Base-by-base conservation (phyloP, 1,284 basidiomycete species). In the Pseudozyma tsukubaensis region DNA sequence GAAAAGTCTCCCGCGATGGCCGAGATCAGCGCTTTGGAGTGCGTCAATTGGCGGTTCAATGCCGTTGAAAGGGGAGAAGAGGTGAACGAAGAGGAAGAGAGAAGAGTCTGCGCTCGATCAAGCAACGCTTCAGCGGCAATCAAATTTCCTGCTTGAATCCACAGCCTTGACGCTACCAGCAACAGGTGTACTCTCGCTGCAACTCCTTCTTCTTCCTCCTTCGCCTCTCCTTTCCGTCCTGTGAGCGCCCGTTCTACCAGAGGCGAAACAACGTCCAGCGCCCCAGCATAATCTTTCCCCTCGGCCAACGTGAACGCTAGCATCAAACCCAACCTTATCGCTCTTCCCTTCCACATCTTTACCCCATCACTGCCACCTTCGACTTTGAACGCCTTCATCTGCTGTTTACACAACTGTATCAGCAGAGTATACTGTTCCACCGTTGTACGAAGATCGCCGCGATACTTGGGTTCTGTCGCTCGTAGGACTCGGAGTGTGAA, bases 401-500 rank as follows among this genome's bases (percentile, higher is more conserved):
- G 29, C 8, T n/a, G 16, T 40, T 59, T 69, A 21, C 67, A 70
- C 13, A 52, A 5, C 12, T 48, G 44, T 1, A 64, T 39, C 34
- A 70, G 12, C 6, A 52, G 9, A n/a, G 50, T 53, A 21, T 60
- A 63, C 42, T 62, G 54, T 44, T 66, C 57, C 5, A 66, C 0
- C 13, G 50, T 49, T n/a, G 37, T 39, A 12, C 56, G 8, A 2
- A 50, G 4, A 21, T 66, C 63, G 1, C 68, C 57, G 40, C 61
- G 48, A 6, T 5, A 64, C 32, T 64, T 70, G 0, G 62, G 57
- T 29, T 76, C 69, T 0, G 54, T 65, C 0, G 66, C 74, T 4
- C 47, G 32, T 10, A 76, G 19, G 42, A 70, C 70, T 3, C 54
- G 43, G 11, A 76, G 16, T 3, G 56, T 49, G 32, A 76, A 76